phyloP scores from a whole-genome alignment of 2,329 filamentous ascomycete genomes.

The Teratosphaeria gauchensis region DNA sequence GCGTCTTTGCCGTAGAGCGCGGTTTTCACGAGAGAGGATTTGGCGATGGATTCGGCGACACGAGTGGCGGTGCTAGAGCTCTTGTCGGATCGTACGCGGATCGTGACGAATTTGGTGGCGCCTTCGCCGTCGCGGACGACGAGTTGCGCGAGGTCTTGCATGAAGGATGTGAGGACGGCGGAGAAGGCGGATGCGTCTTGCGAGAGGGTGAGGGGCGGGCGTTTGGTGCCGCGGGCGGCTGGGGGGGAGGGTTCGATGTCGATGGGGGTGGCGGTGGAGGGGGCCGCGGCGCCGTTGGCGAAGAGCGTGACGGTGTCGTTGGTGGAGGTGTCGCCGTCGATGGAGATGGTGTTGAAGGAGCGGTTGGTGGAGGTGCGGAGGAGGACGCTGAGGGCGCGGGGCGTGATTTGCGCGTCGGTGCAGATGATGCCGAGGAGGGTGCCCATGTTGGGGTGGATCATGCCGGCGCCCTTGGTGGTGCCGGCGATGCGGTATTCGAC shows the following conservation, averaged over 20 bases:
- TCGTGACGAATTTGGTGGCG: conserved; percentile 94
- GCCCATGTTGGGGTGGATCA: conserved; percentile 99
- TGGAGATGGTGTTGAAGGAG: conserved; percentile 93
- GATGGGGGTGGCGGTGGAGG: conserved; percentile 6
- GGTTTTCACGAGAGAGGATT: conserved; percentile 91
- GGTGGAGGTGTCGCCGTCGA: conserved; percentile 94
- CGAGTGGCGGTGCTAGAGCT: conserved; percentile 49
- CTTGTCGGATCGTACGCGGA: conserved; percentile 51
- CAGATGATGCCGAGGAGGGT: conserved; percentile 86
- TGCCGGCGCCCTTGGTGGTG: conserved; percentile 95
- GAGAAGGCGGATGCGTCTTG: conserved; percentile 58
- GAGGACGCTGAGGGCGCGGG: conserved; percentile 55
- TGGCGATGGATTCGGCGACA: conserved; percentile 79
- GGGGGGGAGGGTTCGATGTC: conserved; percentile 1
- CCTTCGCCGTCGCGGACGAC: conserved; percentile 95
- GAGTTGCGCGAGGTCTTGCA: conserved; percentile 77
- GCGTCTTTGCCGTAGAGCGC: conserved; percentile 94
- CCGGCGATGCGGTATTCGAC: conserved; percentile 77
- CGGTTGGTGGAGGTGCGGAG: conserved; percentile 66
- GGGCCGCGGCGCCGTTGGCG: conserved; percentile 76
- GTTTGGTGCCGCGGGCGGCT: not conserved
- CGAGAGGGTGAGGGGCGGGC: not conserved
- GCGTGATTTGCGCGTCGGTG: conserved; percentile 75
- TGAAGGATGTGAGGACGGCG: conserved; percentile 63
- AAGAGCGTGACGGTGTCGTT: conserved; percentile 93